phyloP scores from a whole-genome alignment of 2,329 filamentous ascomycete species.

The Alternaria gansuensis region DNA sequence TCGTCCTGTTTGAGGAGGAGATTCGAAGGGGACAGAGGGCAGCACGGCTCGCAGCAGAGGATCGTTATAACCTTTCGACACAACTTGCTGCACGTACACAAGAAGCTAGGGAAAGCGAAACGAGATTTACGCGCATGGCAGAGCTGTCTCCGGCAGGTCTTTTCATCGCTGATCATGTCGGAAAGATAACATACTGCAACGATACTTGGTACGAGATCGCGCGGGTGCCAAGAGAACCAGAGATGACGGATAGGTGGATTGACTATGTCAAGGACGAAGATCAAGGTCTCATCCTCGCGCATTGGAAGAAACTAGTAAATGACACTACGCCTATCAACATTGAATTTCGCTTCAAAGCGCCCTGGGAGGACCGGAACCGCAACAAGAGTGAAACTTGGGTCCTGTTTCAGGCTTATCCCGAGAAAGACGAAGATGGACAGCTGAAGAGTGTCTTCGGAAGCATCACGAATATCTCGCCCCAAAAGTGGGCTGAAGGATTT shows the following conservation, averaged over 20 bases:
- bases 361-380: constrained; percentile 66
- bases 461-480: constrained; percentile 84
- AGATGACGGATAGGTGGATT: constrained; percentile 74
- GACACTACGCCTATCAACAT: constrained; percentile 71
- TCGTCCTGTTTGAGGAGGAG: constrained; percentile 84
- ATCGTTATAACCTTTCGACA: constrained; percentile 79
- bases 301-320: constrained; percentile 70
- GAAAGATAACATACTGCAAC: constrained; percentile 80
- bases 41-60: constrained; percentile 76
- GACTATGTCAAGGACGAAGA: constrained; percentile 75
- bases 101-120: constrained; percentile 70
- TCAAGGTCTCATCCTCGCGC: constrained; percentile 63
- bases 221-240: constrained; percentile 67
- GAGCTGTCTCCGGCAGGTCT: constrained; percentile 85
- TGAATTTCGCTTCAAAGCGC: constrained; percentile 78
- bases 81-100: constrained; percentile 72
- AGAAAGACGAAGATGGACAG: constrained; percentile 69
- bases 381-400: constrained; percentile 76
- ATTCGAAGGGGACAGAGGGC: constrained; percentile 77
- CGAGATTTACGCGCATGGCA: constrained; percentile 83
- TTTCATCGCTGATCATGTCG: constrained; percentile 79
- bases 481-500: constrained; percentile 84
- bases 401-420: constrained; percentile 77
- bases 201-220: constrained; percentile 78
- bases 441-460: constrained; percentile 81